Base-by-base conservation (phyloP, 2,329 filamentous ascomycete genomes). In the Conoideocrella luteorostrata region DNA sequence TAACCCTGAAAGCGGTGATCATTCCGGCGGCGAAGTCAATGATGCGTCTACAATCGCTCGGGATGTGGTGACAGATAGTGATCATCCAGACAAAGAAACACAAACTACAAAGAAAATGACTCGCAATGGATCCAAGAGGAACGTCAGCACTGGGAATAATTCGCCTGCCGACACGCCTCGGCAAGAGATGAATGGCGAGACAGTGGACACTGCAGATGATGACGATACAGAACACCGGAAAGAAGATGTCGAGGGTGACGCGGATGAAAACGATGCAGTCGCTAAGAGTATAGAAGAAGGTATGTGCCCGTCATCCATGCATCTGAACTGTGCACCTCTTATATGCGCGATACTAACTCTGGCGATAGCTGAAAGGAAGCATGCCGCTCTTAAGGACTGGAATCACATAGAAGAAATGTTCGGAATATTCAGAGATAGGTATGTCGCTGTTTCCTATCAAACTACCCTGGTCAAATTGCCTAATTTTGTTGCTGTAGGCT, bases 321-420 rank as follows among this genome's bases (percentile, higher is more conserved):
- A 10, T 15, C 30, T 38, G 22, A 23, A 29, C 34, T 15, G 7
- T 50, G 47, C 5, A 26, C 11, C 5, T 15, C 3, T 15, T n/a
- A 11, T 17, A 23, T 30, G 18, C 10, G 5, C 17, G 36, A 42
- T 50, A 56, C 55, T 57, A 47, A 60, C 53, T 9, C 10, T 17
- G 6, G 17, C 46, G 13, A 48, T 55, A 91, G 87, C 86, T 51
- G 79, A 86, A 56, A 82, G 81, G 58, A 93, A 91, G 67, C 82
- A 82, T 57, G 77, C 78, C 26, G 90, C 90, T 0, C 83, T 90
- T 58, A 86, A 89, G 44, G 81, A 88, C 52, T 76, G 96, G 54
- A 75, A 80, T 15, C 77, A 79, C 15, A 85, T 98, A 34, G 91
- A 97, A 61, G 85, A 85, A 61, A 87, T 93, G 59, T 98, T 98